Conservation (phyloP, 345 rosid species). For the Lepidium sativum region DNA sequence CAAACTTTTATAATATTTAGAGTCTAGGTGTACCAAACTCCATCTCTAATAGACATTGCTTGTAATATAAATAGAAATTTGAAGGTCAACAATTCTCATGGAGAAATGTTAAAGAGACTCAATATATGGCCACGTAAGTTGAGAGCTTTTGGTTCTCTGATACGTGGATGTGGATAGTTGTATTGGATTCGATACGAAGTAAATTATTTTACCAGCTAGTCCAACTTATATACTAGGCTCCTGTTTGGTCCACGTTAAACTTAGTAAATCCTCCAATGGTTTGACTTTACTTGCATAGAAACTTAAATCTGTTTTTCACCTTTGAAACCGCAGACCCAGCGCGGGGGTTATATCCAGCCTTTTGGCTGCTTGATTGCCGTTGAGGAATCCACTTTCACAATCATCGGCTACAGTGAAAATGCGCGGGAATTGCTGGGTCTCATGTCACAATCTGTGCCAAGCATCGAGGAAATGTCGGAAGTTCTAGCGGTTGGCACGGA, state of each 20-base stretch:
- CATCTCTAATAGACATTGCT: background rate
- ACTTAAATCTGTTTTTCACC: background rate
- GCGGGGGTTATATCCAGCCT: conserved; percentile 84
- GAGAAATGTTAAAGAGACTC: no score
- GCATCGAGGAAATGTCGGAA: conserved; percentile 62
- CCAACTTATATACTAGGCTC: background rate
- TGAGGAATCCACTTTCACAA: conserved; percentile 54
- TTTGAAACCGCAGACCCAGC: conserved; percentile 47
- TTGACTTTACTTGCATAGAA: no score
- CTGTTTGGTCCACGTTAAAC: background rate
- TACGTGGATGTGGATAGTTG: no score
- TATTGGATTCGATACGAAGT: no score
- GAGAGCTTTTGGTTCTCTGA: no score
- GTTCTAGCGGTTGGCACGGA: conserved; percentile 56
- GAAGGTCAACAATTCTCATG: no score
- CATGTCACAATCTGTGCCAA: conserved; percentile 72
- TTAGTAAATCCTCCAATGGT: background rate
- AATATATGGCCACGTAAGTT: no score
- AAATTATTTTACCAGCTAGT: background rate
- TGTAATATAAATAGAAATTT: no score
- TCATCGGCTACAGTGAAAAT: conserved; percentile 74
- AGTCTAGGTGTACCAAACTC: background rate
- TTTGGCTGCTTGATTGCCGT: conserved; percentile 82
- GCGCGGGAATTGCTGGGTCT: conserved; percentile 77
- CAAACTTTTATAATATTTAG: background rate